Evolutionary conservation across 2,329 filamentous ascomycete species (phyloP).

Genomic region (Lachnellula occidentalis): DNA sequence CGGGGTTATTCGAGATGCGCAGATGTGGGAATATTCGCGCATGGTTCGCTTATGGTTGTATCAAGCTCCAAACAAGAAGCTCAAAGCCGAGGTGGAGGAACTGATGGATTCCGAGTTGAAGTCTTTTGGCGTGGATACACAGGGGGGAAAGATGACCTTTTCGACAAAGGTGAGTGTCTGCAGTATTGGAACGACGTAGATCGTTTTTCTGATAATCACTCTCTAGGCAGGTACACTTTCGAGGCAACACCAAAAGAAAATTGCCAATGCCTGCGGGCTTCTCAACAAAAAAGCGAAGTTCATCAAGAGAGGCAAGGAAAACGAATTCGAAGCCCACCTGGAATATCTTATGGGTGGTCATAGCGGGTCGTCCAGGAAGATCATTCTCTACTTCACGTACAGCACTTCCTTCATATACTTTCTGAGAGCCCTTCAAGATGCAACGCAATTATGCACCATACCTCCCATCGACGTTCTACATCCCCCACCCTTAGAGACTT

Average conservation of each 20-base stretch:
- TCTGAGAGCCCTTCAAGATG: constrained; percentile 6
- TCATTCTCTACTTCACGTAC: not conserved
- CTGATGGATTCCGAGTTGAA: constrained; percentile 5
- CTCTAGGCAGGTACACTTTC: not conserved
- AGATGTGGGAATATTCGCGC: not conserved
- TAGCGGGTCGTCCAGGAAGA: not conserved
- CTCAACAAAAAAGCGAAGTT: not conserved
- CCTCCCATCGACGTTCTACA: not conserved
- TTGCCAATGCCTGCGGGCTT: not conserved
- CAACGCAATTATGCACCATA: constrained; percentile 7
- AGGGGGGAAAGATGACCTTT: not conserved
- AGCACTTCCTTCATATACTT: constrained; percentile 7
- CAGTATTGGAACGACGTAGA: not conserved
- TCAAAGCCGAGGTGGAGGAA: constrained; percentile 1
- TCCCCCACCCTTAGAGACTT: not conserved
- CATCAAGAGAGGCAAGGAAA: not conserved
- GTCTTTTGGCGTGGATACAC: not conserved
- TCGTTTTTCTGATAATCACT: not conserved
- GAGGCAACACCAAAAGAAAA: not conserved
- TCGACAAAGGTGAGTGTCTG: not conserved
- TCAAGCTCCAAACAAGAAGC: not conserved
- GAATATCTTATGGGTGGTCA: constrained; percentile 2
- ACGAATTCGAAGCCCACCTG: constrained; percentile 7
- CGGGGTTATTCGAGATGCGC: not conserved
- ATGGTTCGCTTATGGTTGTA: not conserved